Percentiles rank a stretch among this genome's conserved stretches.
phyloP scores from a whole-genome alignment of 148 eudicot genomes.

The Heliosperma pusillum region DNA sequence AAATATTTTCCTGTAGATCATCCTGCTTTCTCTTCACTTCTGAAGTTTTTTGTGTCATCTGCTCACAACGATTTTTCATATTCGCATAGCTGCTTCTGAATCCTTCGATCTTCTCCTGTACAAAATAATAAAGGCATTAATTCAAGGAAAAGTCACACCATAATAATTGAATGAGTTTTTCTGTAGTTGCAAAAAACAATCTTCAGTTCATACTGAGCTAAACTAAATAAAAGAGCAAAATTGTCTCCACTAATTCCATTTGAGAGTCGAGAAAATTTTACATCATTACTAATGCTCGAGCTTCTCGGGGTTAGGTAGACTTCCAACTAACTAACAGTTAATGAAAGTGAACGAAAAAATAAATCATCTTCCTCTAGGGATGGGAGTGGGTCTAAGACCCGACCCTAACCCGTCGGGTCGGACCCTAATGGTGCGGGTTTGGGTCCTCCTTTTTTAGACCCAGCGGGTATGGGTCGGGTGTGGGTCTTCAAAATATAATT shows the following conservation, averaged over 20 bases:
- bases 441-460: no score
- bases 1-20: conserved; percentile 55
- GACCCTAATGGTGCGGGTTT: no score
- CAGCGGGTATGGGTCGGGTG: no score
- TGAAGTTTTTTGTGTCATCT: conserved; percentile 51
- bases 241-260: neutral
- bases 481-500: no score
- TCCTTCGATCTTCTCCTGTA: conserved; percentile 56
- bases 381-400: no score
- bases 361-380: neutral
- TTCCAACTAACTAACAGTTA: neutral
- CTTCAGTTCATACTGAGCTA: neutral
- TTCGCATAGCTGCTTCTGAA: conserved; percentile 44
- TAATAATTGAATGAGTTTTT: conserved; percentile 3
- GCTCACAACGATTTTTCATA: conserved; percentile 57
- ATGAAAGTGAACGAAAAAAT: neutral
- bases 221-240: neutral
- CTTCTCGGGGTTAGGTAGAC: neutral
- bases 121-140: conserved; percentile 10
- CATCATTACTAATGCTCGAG: neutral
- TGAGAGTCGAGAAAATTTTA: neutral
- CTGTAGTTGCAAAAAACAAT: neutral
- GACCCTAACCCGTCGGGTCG: no score
- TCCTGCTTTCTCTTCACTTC: conserved; percentile 58
- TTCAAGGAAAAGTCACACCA: neutral